Conservation (phyloP, 208 protist genomes). For the Trypanosoma rangeli region DNA sequence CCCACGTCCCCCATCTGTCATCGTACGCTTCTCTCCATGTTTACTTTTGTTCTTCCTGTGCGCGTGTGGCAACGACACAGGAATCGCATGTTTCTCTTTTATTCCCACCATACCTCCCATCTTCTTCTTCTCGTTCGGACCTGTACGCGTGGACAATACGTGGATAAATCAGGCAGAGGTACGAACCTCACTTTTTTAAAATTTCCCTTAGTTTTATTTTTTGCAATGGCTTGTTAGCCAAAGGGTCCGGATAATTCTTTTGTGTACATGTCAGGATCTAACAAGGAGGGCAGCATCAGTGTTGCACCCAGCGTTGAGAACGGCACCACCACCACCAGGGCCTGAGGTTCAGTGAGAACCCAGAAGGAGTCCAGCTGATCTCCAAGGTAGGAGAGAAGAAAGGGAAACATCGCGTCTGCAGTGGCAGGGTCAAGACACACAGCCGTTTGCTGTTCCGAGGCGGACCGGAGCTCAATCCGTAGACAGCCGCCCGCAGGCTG, state of each 20-base stretch:
- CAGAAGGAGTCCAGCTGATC: conserved; percentile 65
- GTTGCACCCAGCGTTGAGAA: conserved; percentile 57
- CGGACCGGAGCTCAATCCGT: conserved; percentile 73
- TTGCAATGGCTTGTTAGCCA: conserved; percentile 8
- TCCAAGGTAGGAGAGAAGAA: conserved; percentile 69
- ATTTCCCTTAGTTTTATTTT: too few species aligned
- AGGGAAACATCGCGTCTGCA: conserved; percentile 57
- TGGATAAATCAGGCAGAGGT: neutral
- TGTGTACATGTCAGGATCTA: conserved; percentile 63
- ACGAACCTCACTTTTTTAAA: neutral
- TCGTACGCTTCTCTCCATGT: neutral
- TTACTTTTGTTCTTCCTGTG: neutral
- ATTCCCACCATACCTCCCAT: neutral
- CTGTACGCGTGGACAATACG: neutral
- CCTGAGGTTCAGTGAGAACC: conserved; percentile 59
- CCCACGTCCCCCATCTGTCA: neutral
- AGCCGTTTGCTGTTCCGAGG: conserved; percentile 25
- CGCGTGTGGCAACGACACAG: neutral
- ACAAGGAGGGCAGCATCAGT: conserved; percentile 53
- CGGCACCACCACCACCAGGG: conserved; percentile 65
- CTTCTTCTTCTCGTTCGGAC: neutral
- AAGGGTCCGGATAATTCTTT: conserved; percentile 57
- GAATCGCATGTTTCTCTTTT: conserved; percentile 1
- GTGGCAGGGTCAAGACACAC: conserved; percentile 26
- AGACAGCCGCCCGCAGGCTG: conserved; percentile 9